Evolutionary conservation across 441 rosid species (phyloP).

Genomic region (Codiaeum variegatum): DNA sequence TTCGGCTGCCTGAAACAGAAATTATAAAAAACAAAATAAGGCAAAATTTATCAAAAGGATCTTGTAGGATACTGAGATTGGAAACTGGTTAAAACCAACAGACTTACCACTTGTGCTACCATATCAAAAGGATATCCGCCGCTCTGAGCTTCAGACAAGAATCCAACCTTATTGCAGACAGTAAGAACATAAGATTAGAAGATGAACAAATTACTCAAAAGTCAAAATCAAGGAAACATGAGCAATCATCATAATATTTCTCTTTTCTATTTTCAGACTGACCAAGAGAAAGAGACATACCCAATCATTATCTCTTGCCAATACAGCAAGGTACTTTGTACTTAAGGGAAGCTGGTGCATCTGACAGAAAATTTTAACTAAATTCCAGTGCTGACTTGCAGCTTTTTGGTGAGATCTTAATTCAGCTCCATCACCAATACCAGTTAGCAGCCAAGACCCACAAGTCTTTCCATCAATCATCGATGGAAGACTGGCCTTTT

Average conservation of each 20-base stretch:
- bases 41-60: neutral
- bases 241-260: neutral
- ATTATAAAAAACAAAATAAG: slow-evolving; percentile 22
- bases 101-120: slow-evolving; percentile 76
- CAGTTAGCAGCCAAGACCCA: slow-evolving; percentile 91
- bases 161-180: slow-evolving; percentile 78
- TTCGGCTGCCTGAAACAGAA: slow-evolving; percentile 65
- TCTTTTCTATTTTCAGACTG: neutral
- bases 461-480: slow-evolving; percentile 69
- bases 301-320: slow-evolving; percentile 99
- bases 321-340: slow-evolving; percentile 85
- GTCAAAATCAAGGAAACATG: slow-evolving; percentile 22
- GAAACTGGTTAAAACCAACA: slow-evolving; percentile 15
- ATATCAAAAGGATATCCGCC: slow-evolving; percentile 91
- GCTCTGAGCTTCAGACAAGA: slow-evolving; percentile 90
- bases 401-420: slow-evolving; percentile 84
- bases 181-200: slow-evolving; percentile 28
- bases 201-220: slow-evolving; percentile 1
- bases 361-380: slow-evolving; percentile 87
- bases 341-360: slow-evolving; percentile 91
- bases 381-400: slow-evolving; percentile 88
- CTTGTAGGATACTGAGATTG: neutral
- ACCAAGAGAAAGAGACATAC: slow-evolving; percentile 38
- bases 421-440: slow-evolving; percentile 86
- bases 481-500: slow-evolving; percentile 86